phyloP scores from a whole-genome alignment of 2,329 filamentous ascomycete genomes.

The Cryoendolithus antarcticus region DNA sequence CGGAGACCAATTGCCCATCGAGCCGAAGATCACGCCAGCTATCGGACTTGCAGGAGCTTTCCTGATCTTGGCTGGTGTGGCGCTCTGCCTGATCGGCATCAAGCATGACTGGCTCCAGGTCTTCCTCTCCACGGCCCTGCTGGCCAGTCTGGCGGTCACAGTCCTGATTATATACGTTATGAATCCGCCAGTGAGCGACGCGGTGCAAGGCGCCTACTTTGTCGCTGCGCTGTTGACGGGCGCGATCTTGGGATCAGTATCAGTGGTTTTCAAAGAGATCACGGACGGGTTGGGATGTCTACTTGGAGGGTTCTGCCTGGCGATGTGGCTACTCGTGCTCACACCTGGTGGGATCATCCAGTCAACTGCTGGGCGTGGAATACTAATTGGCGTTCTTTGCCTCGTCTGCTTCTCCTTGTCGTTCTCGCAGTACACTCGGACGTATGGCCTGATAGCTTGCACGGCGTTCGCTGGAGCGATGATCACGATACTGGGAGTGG shows the following conservation, averaged over 20 bases:
- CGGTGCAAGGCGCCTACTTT: conserved; percentile 75
- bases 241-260: conserved; percentile 56
- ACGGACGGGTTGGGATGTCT: conserved; percentile 76
- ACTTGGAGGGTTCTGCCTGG: conserved; percentile 72
- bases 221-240: conserved; percentile 66
- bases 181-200: conserved; percentile 60
- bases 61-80: conserved; percentile 58
- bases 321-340: conserved; percentile 82
- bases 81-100: conserved; percentile 66
- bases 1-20: conserved; percentile 48
- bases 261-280: conserved; percentile 71
- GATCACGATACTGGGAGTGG: conserved; percentile 67
- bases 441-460: conserved; percentile 62
- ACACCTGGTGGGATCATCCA: conserved; percentile 62
- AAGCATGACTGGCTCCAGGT: conserved; percentile 66
- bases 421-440: conserved; percentile 64
- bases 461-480: conserved; percentile 77
- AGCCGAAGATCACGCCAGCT: conserved; percentile 65
- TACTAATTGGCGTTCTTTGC: conserved; percentile 65
- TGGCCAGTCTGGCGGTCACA: conserved; percentile 60
- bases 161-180: conserved; percentile 82
- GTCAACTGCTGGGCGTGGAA: conserved; percentile 49
- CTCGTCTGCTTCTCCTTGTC: conserved; percentile 59
- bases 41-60: conserved; percentile 68
- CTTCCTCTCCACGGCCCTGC: conserved; percentile 66